Percentiles rank a stretch among this genome's conserved stretches.
Evolutionary conservation across 2,329 filamentous ascomycete genomes (phyloP).

Genomic region (Didymellaceae sp.): DNA sequence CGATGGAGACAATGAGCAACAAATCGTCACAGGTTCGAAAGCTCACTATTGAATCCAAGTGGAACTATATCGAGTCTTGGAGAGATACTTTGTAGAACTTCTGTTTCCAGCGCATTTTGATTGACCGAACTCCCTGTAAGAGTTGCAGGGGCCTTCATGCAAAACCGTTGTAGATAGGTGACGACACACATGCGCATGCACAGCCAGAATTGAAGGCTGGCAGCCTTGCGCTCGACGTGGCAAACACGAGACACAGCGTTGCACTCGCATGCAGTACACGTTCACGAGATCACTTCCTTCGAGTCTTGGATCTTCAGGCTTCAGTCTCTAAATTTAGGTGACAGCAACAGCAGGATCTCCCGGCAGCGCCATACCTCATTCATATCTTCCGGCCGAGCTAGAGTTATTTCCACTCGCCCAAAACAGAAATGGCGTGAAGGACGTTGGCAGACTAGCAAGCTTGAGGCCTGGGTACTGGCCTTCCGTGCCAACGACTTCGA

Average conservation of each 20-base stretch:
- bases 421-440: conserved; percentile 6
- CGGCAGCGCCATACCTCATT: conserved; percentile 2
- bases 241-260: conserved; percentile 7
- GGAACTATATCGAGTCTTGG: too few relatives aligned
- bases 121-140: too few relatives aligned
- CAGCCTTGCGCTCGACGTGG: conserved; percentile 8
- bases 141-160: conserved; percentile 1
- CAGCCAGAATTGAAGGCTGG: background rate
- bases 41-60: background rate
- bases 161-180: conserved; percentile 5
- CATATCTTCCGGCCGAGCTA: conserved; percentile 6
- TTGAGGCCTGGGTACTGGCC: too few relatives aligned
- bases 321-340: conserved; percentile 11
- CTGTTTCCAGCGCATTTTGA: too few relatives aligned
- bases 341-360: conserved; percentile 8
- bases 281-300: conserved; percentile 10
- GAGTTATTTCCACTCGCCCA: conserved; percentile 1
- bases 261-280: conserved; percentile 3
- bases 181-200: background rate
- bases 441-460: background rate
- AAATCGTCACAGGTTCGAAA: too few relatives aligned
- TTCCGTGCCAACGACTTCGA: conserved; percentile 8
- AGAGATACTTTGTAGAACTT: too few relatives aligned
- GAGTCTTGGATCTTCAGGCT: conserved; percentile 3
- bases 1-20: background rate